Evolutionary conservation across 1,284 basidiomycete species (phyloP).

Genomic region (Phlebopus sp.): DNA sequence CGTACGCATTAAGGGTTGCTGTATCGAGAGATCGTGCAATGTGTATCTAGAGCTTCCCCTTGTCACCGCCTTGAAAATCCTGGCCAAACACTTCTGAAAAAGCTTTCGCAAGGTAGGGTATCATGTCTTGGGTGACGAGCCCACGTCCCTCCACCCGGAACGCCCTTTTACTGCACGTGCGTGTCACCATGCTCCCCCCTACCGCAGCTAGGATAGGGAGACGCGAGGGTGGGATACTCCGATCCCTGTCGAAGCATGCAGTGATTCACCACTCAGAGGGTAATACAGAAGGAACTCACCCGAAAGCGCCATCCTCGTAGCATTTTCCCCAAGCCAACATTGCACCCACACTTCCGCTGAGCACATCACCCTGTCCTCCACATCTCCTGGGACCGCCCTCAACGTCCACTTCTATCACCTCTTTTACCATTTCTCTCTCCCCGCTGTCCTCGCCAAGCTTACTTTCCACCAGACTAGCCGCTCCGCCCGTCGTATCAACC

Average conservation of each 20-base stretch:
- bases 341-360: conserved; percentile 85
- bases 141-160: conserved; percentile 77
- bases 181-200: conserved; percentile 87
- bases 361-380: conserved; percentile 94
- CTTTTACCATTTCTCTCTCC: conserved; percentile 44
- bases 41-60: conserved; percentile 36
- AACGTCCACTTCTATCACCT: conserved; percentile 64
- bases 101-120: conserved; percentile 70
- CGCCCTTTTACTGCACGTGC: conserved; percentile 74
- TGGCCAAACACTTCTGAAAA: conserved; percentile 74
- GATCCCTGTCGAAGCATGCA: conserved; percentile 37
- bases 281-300: conserved; percentile 39
- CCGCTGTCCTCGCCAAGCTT: conserved; percentile 37
- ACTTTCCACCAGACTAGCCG: conserved; percentile 41
- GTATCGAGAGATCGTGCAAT: no score
- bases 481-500: conserved; percentile 57
- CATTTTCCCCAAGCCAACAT: conserved; percentile 94
- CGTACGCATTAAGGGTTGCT: no score
- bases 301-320: conserved; percentile 80
- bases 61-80: conserved; percentile 40
- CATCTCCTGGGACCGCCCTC: conserved; percentile 88
- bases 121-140: conserved; percentile 89
- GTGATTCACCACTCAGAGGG: no score
- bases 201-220: conserved; percentile 85
- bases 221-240: conserved; percentile 50